These are phyloP conservation scores for Eimeria nieschulzi DNA, from an alignment of 169 alveolate species.

Conservation along the genomic window DNA sequence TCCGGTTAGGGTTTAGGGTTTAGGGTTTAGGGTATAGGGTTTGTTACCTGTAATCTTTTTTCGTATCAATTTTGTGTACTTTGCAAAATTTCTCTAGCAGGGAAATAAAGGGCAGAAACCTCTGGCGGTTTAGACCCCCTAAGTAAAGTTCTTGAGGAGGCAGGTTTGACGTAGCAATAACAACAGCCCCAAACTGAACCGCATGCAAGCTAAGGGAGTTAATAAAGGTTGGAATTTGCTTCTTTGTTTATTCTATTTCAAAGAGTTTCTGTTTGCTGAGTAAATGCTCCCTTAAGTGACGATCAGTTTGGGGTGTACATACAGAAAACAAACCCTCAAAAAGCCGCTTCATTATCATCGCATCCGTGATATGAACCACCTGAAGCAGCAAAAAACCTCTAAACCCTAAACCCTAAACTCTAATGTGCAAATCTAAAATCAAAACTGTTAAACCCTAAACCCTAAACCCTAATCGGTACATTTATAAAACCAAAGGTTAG, in stretches of 20 bases:
- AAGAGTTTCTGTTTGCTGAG: no score
- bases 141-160: slow-evolving; percentile 90
- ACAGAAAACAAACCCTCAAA: slow-evolving; percentile 83
- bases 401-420: slow-evolving; percentile 34
- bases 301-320: no score
- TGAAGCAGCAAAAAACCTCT: neutral
- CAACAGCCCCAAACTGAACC: slow-evolving; percentile 76
- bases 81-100: slow-evolving; percentile 63
- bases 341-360: slow-evolving; percentile 88
- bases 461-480: neutral
- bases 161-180: slow-evolving; percentile 88
- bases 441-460: slow-evolving; percentile 9
- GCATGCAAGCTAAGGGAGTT: neutral
- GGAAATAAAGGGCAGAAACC: slow-evolving; percentile 87
- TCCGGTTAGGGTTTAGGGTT: slow-evolving; percentile 37
- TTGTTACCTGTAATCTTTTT: slow-evolving; percentile 72
- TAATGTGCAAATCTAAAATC: neutral
- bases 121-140: slow-evolving; percentile 87
- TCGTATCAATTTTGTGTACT: slow-evolving; percentile 54
- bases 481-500: neutral
- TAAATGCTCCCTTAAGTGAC: no score
- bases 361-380: slow-evolving; percentile 90
- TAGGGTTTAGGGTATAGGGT: slow-evolving; percentile 41
- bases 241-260: no score
- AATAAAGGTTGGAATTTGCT: neutral